Conservation (phyloP, 495 filamentous ascomycete genomes). For the Talaromyces borbonicus region DNA sequence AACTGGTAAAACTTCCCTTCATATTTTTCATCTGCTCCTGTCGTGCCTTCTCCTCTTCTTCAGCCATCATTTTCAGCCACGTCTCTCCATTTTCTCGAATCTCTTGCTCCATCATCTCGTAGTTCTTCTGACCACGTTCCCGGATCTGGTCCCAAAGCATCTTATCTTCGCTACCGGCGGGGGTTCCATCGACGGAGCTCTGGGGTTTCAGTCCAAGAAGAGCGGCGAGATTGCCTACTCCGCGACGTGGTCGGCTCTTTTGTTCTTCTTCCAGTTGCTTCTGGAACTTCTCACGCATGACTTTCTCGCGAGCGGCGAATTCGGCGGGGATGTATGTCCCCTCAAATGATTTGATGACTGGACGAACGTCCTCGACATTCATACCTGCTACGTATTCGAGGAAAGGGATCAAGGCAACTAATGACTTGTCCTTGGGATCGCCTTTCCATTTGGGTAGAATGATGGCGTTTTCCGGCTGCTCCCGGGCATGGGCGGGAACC, state of each 20-base stretch:
- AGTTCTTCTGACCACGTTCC: constrained; percentile 82
- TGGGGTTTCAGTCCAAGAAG: constrained; percentile 64
- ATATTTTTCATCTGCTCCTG: constrained; percentile 87
- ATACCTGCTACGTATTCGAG: constrained; percentile 94
- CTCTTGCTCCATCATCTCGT: constrained; percentile 77
- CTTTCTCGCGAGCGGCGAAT: constrained; percentile 80
- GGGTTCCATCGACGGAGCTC: constrained; percentile 52
- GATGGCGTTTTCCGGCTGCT: constrained; percentile 90
- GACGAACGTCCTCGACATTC: constrained; percentile 73
- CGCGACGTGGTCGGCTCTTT: constrained; percentile 48
- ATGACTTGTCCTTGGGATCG: constrained; percentile 65
- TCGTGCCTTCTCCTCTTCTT: constrained; percentile 70
- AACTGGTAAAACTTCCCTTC: constrained; percentile 52
- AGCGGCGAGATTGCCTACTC: constrained; percentile 52
- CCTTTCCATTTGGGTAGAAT: constrained; percentile 85
- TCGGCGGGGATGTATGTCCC: constrained; percentile 78
- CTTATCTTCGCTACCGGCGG: constrained; percentile 74
- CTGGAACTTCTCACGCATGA: constrained; percentile 68
- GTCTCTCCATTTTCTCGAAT: constrained; percentile 87
- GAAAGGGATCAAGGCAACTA: constrained; percentile 86
- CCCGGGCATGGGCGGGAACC: constrained; percentile 62
- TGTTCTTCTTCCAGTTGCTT: constrained; percentile 63
- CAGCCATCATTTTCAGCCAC: constrained; percentile 86
- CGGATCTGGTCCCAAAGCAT: constrained; percentile 90
- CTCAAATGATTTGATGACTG: constrained; percentile 78